phyloP scores from a whole-genome alignment of 331 rosid genomes.

The Quercus phellos region DNA sequence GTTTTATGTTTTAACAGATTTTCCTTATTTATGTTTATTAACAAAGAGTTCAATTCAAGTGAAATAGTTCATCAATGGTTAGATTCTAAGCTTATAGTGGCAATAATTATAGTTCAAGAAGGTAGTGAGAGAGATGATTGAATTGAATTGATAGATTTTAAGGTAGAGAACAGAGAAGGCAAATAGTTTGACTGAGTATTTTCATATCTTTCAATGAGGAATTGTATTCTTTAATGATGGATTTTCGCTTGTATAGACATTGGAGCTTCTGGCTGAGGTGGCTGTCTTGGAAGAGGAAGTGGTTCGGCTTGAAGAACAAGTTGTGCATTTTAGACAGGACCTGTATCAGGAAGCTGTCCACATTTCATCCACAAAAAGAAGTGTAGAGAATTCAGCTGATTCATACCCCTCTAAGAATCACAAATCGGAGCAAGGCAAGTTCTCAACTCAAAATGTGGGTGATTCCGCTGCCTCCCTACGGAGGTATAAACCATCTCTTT shows the following conservation, averaged over 20 bases:
- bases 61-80: background rate
- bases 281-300: conserved; percentile 97
- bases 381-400: conserved; percentile 33
- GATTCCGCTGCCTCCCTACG: conserved; percentile 15
- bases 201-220: background rate
- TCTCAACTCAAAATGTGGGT: conserved; percentile 30
- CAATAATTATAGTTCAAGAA: conserved; percentile 9
- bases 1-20: background rate
- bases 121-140: background rate
- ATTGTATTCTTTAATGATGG: conserved; percentile 1
- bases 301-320: conserved; percentile 79
- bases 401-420: conserved; percentile 22
- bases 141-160: conserved; percentile 1
- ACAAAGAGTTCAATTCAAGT: background rate
- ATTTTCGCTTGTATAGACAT: conserved; percentile 38
- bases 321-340: conserved; percentile 70
- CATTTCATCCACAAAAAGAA: conserved; percentile 63
- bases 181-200: background rate
- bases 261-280: conserved; percentile 89
- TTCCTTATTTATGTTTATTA: background rate
- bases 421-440: conserved; percentile 27
- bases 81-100: background rate
- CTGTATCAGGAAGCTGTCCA: conserved; percentile 74
- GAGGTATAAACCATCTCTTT: conserved; percentile 12
- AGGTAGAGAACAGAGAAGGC: background rate